These are phyloP conservation scores for Cardiospermum halicacabum DNA, from an alignment of 345 rosid species.

Conservation along the genomic window DNA sequence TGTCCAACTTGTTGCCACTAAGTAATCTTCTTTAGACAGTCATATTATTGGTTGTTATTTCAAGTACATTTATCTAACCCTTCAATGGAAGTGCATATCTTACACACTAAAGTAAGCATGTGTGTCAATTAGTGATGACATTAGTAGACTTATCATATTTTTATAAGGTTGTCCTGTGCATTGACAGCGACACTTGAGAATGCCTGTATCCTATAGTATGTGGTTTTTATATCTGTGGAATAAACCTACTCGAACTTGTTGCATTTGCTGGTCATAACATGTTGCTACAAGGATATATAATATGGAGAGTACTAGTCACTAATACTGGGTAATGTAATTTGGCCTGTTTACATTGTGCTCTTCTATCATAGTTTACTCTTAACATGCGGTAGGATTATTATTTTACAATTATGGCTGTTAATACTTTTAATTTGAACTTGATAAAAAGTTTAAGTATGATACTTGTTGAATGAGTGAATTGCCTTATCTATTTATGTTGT, in stretches of 20 bases:
- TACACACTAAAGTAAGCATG: not conserved
- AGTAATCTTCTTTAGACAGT: not conserved
- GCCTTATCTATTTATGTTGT: too few relatives aligned
- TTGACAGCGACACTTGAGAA: slow-evolving; percentile 2
- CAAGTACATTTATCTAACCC: not conserved
- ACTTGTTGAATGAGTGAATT: too few relatives aligned
- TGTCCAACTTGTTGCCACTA: not conserved
- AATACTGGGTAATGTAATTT: not conserved
- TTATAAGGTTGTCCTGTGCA: not conserved
- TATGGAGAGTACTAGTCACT: not conserved
- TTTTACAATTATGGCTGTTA: not conserved
- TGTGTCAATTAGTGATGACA: not conserved
- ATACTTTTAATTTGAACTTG: not conserved
- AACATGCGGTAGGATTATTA: not conserved
- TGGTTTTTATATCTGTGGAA: not conserved
- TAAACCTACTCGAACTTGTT: not conserved
- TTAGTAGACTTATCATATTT: not conserved
- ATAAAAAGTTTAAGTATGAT: not conserved
- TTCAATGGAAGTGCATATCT: not conserved
- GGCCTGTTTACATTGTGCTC: not conserved
- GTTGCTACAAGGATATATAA: not conserved
- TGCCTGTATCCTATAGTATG: not conserved
- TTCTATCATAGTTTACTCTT: not conserved
- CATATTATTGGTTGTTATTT: not conserved
- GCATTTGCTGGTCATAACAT: not conserved